Base-by-base conservation (phyloP, 2,329 filamentous ascomycete species). In the Blumeriella jaapii region DNA sequence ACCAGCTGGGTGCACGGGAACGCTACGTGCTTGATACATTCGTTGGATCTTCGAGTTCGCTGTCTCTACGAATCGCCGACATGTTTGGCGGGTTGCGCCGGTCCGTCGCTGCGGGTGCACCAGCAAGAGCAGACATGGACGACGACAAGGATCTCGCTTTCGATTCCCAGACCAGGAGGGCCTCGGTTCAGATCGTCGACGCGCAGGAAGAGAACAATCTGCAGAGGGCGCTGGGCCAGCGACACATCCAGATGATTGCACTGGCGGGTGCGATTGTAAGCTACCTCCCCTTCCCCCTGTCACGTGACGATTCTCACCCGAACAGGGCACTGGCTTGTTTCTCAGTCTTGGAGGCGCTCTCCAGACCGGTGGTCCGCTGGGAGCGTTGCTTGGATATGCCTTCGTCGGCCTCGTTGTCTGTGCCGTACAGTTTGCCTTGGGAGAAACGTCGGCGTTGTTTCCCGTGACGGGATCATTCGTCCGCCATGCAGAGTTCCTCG, bases 321-420 rank as follows among this genome's bases (percentile, higher is more conserved):
- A n/a, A 9, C n/a, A 46, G 47, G 67, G 67, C 26, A 69, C 67
- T 18, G 68, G 68, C 51, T 56, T 71, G 3, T 72, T 70, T 50
- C 61, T 71, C 31, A 63, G 65, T 20, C 62, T 62, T 25, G 67
- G 67, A 16, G 48, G 55, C 32, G 61, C 64, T 2, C 58, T 69
- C 33, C 57, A 61, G 7, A 62, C 54, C 5, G 64, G 62, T 47
- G 68, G 68, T 13, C 68, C 67, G 23, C 57, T 56, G 6, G 62
- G 63, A 30, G 58, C 65, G 16, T 54, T 68, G 32, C 54, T 59
- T 12, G 58, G 54, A 27, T 36, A 51, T 24, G 47, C 54, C n/a
- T 40, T 58, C 13, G 52, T 55, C 35, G 49, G 53, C 25, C 24
- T 39, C 6, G 44, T 44, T 64, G 64, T 28, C 65, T 75, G 14